phyloP scores from a whole-genome alignment of 805 yeast genomes.

The Saccharomyces jurei region DNA sequence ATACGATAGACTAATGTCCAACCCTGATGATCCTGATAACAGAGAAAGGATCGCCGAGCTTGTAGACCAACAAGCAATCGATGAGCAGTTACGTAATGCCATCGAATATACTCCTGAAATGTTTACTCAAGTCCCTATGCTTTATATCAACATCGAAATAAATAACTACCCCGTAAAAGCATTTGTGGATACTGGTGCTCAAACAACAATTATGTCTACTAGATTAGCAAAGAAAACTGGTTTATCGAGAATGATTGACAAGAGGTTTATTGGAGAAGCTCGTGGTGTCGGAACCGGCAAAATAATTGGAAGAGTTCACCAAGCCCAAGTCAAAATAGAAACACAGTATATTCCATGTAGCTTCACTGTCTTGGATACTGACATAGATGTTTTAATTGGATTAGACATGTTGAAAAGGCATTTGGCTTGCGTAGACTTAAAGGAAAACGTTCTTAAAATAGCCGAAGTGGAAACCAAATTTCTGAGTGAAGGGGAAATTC shows the following conservation, averaged over 20 bases:
- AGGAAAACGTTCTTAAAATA: conserved; percentile 52
- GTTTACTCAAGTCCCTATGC: conserved; percentile 75
- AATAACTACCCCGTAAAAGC: conserved; percentile 81
- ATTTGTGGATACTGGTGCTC: conserved; percentile 96
- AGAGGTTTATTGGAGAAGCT: conserved; percentile 72
- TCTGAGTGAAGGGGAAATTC: conserved; percentile 63
- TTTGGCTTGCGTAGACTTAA: conserved; percentile 73
- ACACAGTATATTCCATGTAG: conserved; percentile 55
- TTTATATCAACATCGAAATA: conserved; percentile 68
- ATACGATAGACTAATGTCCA: conserved; percentile 43
- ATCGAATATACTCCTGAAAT: conserved; percentile 85
- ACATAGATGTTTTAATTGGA: conserved; percentile 66
- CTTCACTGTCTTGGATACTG: conserved; percentile 62
- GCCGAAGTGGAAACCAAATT: conserved; percentile 71
- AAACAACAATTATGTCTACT: conserved; percentile 75
- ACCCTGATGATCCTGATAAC: conserved; percentile 65
- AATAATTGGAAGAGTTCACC: conserved; percentile 78
- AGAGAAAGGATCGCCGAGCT: conserved; percentile 59
- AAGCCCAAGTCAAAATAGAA: conserved; percentile 78
- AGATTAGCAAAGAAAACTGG: conserved; percentile 66
- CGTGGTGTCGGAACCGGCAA: conserved; percentile 81
- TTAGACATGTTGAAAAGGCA: conserved; percentile 87
- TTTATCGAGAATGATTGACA: conserved; percentile 66
- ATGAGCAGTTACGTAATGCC: conserved; percentile 73
- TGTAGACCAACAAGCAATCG: conserved; percentile 62